Evolutionary conservation across 495 filamentous ascomycete species (phyloP).

Genomic region (Hypoxylon lienhwacheense): DNA sequence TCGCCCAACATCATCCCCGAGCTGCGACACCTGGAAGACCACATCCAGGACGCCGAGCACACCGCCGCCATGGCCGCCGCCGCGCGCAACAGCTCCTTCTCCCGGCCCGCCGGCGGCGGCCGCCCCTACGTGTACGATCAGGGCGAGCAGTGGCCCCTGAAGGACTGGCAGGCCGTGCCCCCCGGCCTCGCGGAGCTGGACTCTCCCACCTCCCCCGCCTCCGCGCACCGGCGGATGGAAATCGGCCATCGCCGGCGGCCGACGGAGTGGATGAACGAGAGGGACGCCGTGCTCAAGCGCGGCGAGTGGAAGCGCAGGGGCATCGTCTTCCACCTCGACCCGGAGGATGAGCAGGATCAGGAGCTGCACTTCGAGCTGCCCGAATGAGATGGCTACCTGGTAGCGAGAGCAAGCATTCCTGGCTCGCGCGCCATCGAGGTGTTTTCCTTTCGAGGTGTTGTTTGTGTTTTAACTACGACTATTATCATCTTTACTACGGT

Average conservation of each 20-base stretch:
- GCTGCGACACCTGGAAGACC: conserved; percentile 21
- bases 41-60: conserved; percentile 30
- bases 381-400: conserved; percentile 6
- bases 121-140: conserved; percentile 29
- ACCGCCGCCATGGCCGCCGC: conserved; percentile 31
- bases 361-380: conserved; percentile 38
- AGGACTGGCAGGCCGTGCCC: conserved; percentile 36
- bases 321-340: conserved; percentile 48
- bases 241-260: conserved; percentile 23
- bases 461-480: too few species aligned
- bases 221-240: conserved; percentile 6
- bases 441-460: not conserved
- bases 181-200: conserved; percentile 30
- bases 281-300: conserved; percentile 47
- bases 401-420: not conserved
- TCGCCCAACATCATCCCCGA: conserved; percentile 35
- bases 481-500: too few species aligned
- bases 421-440: too few species aligned
- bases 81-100: conserved; percentile 29
- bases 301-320: conserved; percentile 54
- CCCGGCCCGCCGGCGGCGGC: conserved; percentile 2
- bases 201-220: conserved; percentile 27
- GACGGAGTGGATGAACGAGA: conserved; percentile 36
- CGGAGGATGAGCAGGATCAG: conserved; percentile 21
- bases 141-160: conserved; percentile 36